A percentile compares a stretch with the other conserved stretches of the same genome.
These are phyloP conservation scores for Paramecium pentaurelia DNA, from an alignment of 73 alveolate genomes.

Conservation along the genomic window DNA sequence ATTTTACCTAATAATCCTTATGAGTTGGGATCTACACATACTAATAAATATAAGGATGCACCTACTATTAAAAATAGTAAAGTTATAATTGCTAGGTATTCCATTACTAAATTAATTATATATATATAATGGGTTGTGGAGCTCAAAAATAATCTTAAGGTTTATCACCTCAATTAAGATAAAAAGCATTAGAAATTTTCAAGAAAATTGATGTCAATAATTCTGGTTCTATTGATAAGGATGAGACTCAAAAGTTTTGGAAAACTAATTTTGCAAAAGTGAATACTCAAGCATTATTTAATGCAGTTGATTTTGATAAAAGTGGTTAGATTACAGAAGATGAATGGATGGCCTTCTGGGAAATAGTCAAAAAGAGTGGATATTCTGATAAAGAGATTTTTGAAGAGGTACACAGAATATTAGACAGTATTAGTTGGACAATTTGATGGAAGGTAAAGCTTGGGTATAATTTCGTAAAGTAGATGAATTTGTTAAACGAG, in stretches of 20 bases:
- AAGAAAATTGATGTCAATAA: slow-evolving; percentile 46
- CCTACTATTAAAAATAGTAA: slow-evolving; percentile 18
- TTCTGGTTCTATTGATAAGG: slow-evolving; percentile 44
- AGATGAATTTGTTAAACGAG: slow-evolving; percentile 56
- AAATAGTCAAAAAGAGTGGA: slow-evolving; percentile 48
- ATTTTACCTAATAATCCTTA: slow-evolving; percentile 39
- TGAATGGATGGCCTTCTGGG: slow-evolving; percentile 59
- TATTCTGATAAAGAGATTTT: slow-evolving; percentile 17
- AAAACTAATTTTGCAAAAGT: slow-evolving; percentile 25
- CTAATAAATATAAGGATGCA: slow-evolving; percentile 38
- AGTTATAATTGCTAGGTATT: not conserved
- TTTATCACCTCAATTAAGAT: slow-evolving; percentile 3
- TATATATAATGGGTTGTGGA: not conserved
- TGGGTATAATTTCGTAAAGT: slow-evolving; percentile 59
- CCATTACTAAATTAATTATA: not conserved
- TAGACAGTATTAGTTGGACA: slow-evolving; percentile 10
- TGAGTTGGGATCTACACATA: slow-evolving; percentile 61
- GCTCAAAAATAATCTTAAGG: not conserved
- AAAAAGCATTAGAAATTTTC: slow-evolving; percentile 3
- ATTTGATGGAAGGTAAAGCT: slow-evolving; percentile 52
- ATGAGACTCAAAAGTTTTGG: slow-evolving; percentile 43
- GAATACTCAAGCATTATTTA: slow-evolving; percentile 40
- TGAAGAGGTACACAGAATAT: slow-evolving; percentile 6
- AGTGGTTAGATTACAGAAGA: slow-evolving; percentile 46
- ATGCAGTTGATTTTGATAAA: slow-evolving; percentile 52